These are phyloP conservation scores for Hygrophila difformis DNA, from an alignment of 257 asterid genomes.

Conservation along the genomic window DNA sequence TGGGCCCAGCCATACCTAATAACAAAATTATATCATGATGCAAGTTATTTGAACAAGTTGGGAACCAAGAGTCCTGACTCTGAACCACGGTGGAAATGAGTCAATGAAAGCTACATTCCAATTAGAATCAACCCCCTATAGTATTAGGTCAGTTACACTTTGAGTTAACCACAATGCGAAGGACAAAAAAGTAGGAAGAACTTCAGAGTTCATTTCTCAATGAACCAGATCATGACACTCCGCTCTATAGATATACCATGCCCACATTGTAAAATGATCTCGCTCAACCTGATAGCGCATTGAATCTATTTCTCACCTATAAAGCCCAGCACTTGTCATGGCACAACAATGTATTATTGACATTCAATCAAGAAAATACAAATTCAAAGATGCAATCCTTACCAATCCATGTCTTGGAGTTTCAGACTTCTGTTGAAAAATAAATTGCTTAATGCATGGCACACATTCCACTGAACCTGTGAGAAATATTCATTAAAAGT, in stretches of 20 bases:
- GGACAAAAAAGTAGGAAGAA: neutral
- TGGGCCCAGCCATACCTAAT: no score
- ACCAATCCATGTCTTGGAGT: slow-evolving; percentile 76
- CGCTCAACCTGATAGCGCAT: no score
- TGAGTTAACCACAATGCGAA: no score
- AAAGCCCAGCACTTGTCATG: slow-evolving; percentile 5
- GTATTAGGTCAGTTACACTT: neutral
- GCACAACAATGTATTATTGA: slow-evolving; percentile 2
- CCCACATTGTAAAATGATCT: no score
- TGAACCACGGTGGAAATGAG: no score
- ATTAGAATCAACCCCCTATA: neutral
- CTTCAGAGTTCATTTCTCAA: slow-evolving; percentile 5
- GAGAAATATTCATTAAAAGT: slow-evolving; percentile 13
- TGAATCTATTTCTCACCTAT: slow-evolving; percentile 1
- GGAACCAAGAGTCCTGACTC: no score
- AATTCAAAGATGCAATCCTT: slow-evolving; percentile 21
- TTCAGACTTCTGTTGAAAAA: slow-evolving; percentile 62
- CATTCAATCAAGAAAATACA: neutral
- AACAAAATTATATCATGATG: no score
- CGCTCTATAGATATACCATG: no score
- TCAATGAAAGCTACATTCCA: no score
- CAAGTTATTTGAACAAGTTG: no score
- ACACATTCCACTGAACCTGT: slow-evolving; percentile 98
- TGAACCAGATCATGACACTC: neutral
- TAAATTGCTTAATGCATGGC: slow-evolving; percentile 89